These are phyloP conservation scores for Stachybotrys chlorohalonatus DNA, from an alignment of 2,329 filamentous ascomycete species.

Conservation along the genomic window DNA sequence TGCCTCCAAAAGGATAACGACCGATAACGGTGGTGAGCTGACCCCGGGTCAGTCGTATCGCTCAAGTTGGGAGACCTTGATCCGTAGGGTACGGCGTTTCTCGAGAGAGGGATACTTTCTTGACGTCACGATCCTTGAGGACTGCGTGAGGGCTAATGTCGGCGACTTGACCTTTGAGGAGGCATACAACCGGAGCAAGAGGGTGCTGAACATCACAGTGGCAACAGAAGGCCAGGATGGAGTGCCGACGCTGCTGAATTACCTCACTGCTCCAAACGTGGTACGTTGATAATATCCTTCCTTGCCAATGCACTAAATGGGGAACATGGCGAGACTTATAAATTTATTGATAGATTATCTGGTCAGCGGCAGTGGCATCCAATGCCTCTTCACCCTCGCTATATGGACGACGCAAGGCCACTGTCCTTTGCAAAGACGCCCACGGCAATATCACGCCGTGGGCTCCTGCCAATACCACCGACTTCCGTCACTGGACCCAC, in stretches of 20 bases:
- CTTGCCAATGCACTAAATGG: slow-evolving; percentile 4
- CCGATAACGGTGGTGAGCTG: slow-evolving; percentile 17
- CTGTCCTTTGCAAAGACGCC: slow-evolving; percentile 69
- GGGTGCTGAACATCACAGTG: slow-evolving; percentile 86
- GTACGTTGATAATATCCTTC: slow-evolving; percentile 39
- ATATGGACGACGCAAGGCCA: slow-evolving; percentile 54
- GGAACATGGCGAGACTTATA: not conserved
- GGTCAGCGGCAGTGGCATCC: slow-evolving; percentile 70
- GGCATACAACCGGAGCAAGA: slow-evolving; percentile 75
- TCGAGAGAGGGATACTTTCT: slow-evolving; percentile 72
- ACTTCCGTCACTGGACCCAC: slow-evolving; percentile 61
- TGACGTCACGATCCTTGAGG: slow-evolving; percentile 71
- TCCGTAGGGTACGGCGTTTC: slow-evolving; percentile 60
- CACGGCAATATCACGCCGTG: slow-evolving; percentile 66
- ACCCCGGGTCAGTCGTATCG: slow-evolving; percentile 27
- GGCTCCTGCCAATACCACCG: slow-evolving; percentile 51
- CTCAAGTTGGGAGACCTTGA: slow-evolving; percentile 47
- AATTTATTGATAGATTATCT: slow-evolving; percentile 51
- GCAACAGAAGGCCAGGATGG: slow-evolving; percentile 65
- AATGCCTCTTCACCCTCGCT: slow-evolving; percentile 58
- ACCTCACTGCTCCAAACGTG: slow-evolving; percentile 87
- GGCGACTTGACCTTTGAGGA: slow-evolving; percentile 90
- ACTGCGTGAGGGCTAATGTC: slow-evolving; percentile 76
- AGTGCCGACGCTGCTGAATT: slow-evolving; percentile 79
- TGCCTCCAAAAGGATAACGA: slow-evolving; percentile 25